Conservation (phyloP, 768 basidiomycete species). For the Gymnopilus junonius region DNA sequence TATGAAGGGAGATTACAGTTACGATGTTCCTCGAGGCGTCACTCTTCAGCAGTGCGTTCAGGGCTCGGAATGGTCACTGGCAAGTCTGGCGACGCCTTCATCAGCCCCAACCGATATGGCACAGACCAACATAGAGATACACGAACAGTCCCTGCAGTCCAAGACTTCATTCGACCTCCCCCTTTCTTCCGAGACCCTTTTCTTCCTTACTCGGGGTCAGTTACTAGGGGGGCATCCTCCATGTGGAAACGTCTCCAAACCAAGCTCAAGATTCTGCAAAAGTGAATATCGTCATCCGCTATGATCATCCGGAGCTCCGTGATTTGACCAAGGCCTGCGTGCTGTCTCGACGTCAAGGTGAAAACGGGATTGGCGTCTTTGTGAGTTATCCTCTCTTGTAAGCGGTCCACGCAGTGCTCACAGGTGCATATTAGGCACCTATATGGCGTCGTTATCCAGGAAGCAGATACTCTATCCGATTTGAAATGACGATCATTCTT, state of each 20-base stretch:
- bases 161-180: constrained; percentile 5
- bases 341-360: neutral
- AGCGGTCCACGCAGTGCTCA: neutral
- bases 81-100: neutral
- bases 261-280: neutral
- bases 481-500: constrained; percentile 17
- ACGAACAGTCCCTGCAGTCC: neutral
- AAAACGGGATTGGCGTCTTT: constrained; percentile 11
- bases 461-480: neutral
- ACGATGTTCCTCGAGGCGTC: neutral
- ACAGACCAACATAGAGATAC: neutral
- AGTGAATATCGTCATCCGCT: neutral
- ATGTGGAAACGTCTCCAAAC: neutral
- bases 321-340: neutral
- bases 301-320: neutral
- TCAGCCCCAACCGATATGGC: neutral
- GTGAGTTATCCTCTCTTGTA: neutral
- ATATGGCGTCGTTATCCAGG: too few relatives aligned
- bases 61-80: neutral
- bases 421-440: neutral
- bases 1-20: too few relatives aligned
- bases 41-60: neutral
- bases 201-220: neutral
- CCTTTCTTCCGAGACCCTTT: constrained; percentile 2
- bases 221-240: neutral